Percentiles rank a stretch among this genome's conserved stretches.
phyloP scores from a whole-genome alignment of 495 filamentous ascomycete species.

The Parmelia sp. region DNA sequence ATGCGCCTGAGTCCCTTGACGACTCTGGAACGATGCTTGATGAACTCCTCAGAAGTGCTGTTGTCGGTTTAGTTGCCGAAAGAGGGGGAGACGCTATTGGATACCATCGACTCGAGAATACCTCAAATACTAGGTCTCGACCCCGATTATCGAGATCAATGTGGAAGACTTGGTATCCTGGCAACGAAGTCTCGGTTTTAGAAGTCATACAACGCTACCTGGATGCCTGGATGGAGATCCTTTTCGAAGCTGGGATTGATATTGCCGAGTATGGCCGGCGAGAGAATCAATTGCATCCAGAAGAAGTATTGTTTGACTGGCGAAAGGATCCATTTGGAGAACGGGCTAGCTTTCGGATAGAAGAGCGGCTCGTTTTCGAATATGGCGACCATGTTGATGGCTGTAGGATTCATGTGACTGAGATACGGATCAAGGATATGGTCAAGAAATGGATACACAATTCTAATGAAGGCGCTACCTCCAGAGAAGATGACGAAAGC shows the following conservation, averaged over 20 bases:
- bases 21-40: too few species aligned
- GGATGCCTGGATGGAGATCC: slow-evolving; percentile 2
- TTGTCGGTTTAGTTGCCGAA: too few species aligned
- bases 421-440: neutral
- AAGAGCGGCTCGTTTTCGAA: neutral
- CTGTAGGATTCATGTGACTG: slow-evolving; percentile 1
- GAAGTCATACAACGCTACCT: neutral
- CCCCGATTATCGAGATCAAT: neutral
- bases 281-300: neutral
- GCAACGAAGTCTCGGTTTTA: neutral
- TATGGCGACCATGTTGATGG: neutral
- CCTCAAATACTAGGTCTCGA: neutral
- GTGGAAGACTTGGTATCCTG: neutral
- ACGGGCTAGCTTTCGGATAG: too few species aligned
- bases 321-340: neutral
- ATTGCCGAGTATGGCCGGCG: neutral
- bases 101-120: neutral
- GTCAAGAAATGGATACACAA: too few species aligned
- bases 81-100: neutral
- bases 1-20: neutral
- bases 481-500: neutral
- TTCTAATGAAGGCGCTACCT: too few species aligned
- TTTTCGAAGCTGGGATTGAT: neutral
- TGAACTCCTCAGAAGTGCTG: too few species aligned
- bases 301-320: too few species aligned